phyloP scores from a whole-genome alignment of 108 stramenopile species.

The Nannochloropsis oceanica region DNA sequence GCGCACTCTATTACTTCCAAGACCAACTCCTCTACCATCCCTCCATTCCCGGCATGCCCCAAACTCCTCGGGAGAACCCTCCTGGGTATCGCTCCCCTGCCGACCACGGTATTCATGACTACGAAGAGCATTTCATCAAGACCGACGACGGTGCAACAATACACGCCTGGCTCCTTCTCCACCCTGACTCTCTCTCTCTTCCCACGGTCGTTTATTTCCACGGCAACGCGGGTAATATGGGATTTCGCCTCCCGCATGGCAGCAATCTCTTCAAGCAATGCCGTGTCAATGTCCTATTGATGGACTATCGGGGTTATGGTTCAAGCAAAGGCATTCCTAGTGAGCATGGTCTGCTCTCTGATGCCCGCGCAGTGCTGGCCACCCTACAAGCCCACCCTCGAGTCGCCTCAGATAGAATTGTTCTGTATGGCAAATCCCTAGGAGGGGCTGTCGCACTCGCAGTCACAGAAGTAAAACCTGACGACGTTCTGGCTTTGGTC shows the following conservation, averaged over 20 bases:
- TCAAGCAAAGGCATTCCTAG: slow-evolving; percentile 46
- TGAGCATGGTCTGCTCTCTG: slow-evolving; percentile 62
- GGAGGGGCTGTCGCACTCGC: slow-evolving; percentile 85
- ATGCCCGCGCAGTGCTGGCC: slow-evolving; percentile 61
- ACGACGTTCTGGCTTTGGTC: slow-evolving; percentile 57
- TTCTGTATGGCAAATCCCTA: slow-evolving; percentile 69
- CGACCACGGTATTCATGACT: slow-evolving; percentile 21
- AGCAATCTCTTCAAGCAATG: slow-evolving; percentile 51
- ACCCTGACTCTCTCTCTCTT: slow-evolving; percentile 31
- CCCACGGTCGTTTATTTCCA: slow-evolving; percentile 88
- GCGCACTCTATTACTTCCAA: slow-evolving; percentile 21
- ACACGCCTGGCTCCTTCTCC: slow-evolving; percentile 42
- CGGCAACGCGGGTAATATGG: slow-evolving; percentile 96
- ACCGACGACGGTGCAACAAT: slow-evolving; percentile 24
- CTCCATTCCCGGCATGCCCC: slow-evolving; percentile 13
- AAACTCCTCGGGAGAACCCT: slow-evolving; percentile 3
- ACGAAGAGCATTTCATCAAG: slow-evolving; percentile 18
- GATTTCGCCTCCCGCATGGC: slow-evolving; percentile 70
- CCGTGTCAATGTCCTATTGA: slow-evolving; percentile 57
- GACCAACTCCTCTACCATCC: slow-evolving; percentile 35
- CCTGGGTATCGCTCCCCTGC: slow-evolving; percentile 19
- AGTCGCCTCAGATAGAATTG: slow-evolving; percentile 49
- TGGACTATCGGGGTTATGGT: slow-evolving; percentile 88
- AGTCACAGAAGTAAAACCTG: slow-evolving; percentile 42
- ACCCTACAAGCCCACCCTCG: slow-evolving; percentile 34